These are phyloP conservation scores for Fomitopsis palustris DNA, from an alignment of 1,284 basidiomycete species.

Conservation along the genomic window DNA sequence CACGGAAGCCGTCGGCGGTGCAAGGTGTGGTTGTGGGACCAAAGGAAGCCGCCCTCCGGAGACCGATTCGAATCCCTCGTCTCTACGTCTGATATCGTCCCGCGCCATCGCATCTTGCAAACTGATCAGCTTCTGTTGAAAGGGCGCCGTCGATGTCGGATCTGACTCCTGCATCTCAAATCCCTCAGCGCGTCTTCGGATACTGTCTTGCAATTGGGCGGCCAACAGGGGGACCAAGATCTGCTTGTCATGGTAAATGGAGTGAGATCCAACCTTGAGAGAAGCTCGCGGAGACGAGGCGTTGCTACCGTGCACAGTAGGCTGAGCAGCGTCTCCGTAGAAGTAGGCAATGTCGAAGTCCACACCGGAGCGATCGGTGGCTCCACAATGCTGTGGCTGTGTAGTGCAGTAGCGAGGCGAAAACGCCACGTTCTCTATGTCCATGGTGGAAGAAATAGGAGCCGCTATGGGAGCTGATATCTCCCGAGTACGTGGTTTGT, in stretches of 20 bases:
- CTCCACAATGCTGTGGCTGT: not conserved
- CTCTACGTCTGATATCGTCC: conserved; percentile 17
- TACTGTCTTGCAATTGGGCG: conserved; percentile 14
- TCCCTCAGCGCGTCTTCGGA: conserved; percentile 18
- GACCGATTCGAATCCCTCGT: conserved; percentile 12
- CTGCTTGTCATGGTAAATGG: not conserved
- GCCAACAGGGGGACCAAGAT: conserved; percentile 14
- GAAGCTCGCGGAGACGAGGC: not conserved
- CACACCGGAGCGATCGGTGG: not conserved
- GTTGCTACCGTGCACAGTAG: not conserved
- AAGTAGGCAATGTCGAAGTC: conserved; percentile 1
- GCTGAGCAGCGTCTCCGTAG: not conserved
- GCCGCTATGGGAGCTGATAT: not conserved
- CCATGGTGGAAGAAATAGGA: not conserved
- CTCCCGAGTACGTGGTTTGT: not conserved
- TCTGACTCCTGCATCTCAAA: conserved; percentile 17
- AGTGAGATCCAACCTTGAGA: too few species aligned
- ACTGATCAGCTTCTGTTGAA: conserved; percentile 12
- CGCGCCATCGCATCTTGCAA: conserved; percentile 16
- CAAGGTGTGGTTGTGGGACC: not conserved
- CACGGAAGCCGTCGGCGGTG: too few species aligned
- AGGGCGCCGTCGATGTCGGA: conserved; percentile 9
- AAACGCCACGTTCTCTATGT: not conserved
- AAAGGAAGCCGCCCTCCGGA: not conserved
- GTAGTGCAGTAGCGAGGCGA: not conserved